Percentiles rank a stretch among this genome's conserved stretches.
Conservation (phyloP, 2,329 filamentous ascomycete species). For the Kalaharituber pfeilii region DNA sequence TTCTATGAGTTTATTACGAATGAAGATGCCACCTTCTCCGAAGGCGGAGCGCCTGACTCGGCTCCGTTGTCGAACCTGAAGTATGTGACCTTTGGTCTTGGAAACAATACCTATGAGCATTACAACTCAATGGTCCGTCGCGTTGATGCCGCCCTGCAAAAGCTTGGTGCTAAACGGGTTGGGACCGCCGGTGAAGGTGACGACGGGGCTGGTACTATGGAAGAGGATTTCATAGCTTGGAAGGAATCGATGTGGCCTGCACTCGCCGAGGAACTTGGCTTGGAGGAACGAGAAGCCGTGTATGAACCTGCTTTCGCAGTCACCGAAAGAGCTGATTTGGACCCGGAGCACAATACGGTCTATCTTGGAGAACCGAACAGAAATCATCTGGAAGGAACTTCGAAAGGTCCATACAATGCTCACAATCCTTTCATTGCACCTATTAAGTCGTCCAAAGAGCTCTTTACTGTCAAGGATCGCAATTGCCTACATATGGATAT, state of each 20-base stretch:
- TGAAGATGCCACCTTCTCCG: conserved; percentile 66
- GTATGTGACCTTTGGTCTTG: conserved; percentile 87
- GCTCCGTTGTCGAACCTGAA: conserved; percentile 66
- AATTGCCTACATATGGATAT: conserved; percentile 97
- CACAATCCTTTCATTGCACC: conserved; percentile 96
- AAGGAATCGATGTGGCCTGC: conserved; percentile 98
- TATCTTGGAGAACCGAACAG: conserved; percentile 94
- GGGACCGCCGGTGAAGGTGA: conserved; percentile 87
- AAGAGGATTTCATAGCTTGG: conserved; percentile 97
- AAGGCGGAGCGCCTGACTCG: conserved; percentile 43
- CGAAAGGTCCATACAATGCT: conserved; percentile 82
- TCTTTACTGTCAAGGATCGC: conserved; percentile 75
- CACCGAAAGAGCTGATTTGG: conserved; percentile 55
- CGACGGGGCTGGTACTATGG: conserved; percentile 96
- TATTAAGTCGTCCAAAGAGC: conserved; percentile 72
- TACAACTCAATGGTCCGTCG: conserved; percentile 98
- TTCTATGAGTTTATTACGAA: conserved; percentile 91
- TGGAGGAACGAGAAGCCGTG: conserved; percentile 88
- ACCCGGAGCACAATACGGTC: conserved; percentile 58
- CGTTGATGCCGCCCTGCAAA: conserved; percentile 62
- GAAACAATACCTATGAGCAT: conserved; percentile 99
- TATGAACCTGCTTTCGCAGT: conserved; percentile 89
- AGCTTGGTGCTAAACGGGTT: conserved; percentile 67
- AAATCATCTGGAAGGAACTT: conserved; percentile 70
- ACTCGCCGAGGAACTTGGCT: conserved; percentile 61